phyloP scores from a whole-genome alignment of 2,329 filamentous ascomycete species.

The Myriosclerotinia curreyana region DNA sequence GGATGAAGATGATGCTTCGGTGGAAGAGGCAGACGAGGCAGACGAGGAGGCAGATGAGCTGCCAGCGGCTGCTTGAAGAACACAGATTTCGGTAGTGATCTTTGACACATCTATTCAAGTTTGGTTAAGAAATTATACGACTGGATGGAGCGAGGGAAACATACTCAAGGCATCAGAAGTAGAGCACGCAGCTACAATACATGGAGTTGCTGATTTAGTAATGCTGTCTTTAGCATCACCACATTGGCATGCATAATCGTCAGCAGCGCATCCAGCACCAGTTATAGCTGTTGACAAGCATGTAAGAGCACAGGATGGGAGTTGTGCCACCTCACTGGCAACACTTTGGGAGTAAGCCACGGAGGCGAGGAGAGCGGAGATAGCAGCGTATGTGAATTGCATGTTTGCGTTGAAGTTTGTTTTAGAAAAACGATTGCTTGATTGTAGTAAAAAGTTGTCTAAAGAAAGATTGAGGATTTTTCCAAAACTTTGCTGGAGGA shows the following conservation, averaged over 20 bases:
- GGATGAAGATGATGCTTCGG: conserved; percentile 15
- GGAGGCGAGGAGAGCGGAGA: conserved; percentile 24
- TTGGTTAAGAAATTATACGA: neutral
- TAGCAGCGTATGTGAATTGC: conserved; percentile 25
- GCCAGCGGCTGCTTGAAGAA: neutral
- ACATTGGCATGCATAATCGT: conserved; percentile 33
- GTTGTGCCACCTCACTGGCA: conserved; percentile 20
- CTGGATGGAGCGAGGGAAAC: conserved; percentile 11
- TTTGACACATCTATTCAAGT: neutral
- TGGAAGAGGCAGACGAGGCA: conserved; percentile 3
- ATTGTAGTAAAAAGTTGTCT: neutral
- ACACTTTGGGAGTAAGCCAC: conserved; percentile 31
- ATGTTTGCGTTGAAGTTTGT: conserved; percentile 23
- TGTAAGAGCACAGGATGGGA: conserved; percentile 31
- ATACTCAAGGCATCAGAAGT: conserved; percentile 30
- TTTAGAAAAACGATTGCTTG: neutral
- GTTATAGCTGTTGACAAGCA: conserved; percentile 29
- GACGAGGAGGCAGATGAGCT: neutral
- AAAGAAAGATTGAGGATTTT: neutral
- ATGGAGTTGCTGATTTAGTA: conserved; percentile 28
- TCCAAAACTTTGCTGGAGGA: neutral
- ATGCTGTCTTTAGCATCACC: conserved; percentile 28
- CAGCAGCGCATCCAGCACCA: conserved; percentile 25
- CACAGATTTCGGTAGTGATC: conserved; percentile 11
- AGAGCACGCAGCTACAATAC: conserved; percentile 29